These are phyloP conservation scores for Butyriboletus appendiculatus DNA, from an alignment of 1,284 basidiomycete species.

Conservation along the genomic window DNA sequence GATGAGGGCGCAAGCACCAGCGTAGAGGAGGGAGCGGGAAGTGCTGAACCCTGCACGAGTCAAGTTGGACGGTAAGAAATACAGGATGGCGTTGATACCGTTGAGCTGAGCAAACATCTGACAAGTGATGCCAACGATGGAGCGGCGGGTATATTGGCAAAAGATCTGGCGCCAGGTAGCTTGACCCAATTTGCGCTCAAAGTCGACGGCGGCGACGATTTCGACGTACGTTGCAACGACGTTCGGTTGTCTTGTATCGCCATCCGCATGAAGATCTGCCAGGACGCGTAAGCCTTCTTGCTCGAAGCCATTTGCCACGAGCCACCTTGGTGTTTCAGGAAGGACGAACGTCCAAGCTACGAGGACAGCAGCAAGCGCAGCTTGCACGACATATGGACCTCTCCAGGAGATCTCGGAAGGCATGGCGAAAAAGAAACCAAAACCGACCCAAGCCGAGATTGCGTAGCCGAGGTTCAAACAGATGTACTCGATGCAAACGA, in stretches of 20 bases:
- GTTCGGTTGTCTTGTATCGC: conserved; percentile 42
- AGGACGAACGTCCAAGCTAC: conserved; percentile 48
- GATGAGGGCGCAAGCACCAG: conserved; percentile 57
- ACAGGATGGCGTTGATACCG: conserved; percentile 58
- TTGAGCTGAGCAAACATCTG: conserved; percentile 59
- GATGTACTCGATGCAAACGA: conserved; percentile 54
- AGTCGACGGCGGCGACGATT: conserved; percentile 43
- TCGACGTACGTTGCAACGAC: conserved; percentile 43
- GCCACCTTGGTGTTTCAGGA: conserved; percentile 57
- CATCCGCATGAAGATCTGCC: conserved; percentile 50
- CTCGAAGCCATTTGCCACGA: conserved; percentile 50
- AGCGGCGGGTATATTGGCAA: conserved; percentile 46
- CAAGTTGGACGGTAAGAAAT: conserved; percentile 55
- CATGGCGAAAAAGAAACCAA: conserved; percentile 50
- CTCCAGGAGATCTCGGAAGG: conserved; percentile 54
- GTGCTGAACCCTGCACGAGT: conserved; percentile 50
- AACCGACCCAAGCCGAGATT: conserved; percentile 53
- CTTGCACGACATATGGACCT: conserved; percentile 55
- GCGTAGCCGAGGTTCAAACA: conserved; percentile 53
- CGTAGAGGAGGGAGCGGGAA: conserved; percentile 46
- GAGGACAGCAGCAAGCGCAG: conserved; percentile 45
- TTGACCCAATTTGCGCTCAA: conserved; percentile 42
- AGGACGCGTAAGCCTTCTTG: conserved; percentile 46
- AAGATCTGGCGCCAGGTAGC: conserved; percentile 49
- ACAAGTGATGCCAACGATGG: conserved; percentile 50